Evolutionary conservation across 768 basidiomycete species (phyloP).

Genomic region (Neoboletus magnificus): DNA sequence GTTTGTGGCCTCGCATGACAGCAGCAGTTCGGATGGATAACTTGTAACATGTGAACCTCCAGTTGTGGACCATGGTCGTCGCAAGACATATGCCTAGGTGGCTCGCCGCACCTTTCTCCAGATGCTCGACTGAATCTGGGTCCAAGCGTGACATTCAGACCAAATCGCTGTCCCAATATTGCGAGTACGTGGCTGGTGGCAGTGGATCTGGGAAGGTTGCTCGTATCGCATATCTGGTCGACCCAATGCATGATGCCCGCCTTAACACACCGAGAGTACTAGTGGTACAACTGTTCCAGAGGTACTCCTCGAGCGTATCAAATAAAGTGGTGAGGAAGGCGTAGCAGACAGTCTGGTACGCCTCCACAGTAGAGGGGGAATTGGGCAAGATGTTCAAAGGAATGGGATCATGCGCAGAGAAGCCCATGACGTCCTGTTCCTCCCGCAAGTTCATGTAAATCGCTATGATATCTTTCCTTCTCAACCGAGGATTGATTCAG

Average conservation of each 20-base stretch:
- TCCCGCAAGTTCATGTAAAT: background rate
- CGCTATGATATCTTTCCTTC: background rate
- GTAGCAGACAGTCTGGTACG: background rate
- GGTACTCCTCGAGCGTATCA: background rate
- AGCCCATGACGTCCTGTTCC: background rate
- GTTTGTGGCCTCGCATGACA: background rate
- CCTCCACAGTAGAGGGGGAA: background rate
- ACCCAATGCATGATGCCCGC: background rate
- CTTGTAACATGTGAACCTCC: background rate
- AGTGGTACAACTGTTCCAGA: background rate
- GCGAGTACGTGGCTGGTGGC: background rate
- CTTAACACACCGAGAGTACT: background rate
- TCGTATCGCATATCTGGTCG: background rate
- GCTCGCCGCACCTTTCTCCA: background rate
- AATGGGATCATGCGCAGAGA: background rate
- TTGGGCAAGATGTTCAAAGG: background rate
- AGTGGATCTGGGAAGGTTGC: background rate
- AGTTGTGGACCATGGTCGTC: background rate
- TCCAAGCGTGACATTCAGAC: background rate
- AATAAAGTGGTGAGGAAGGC: constrained; percentile 9
- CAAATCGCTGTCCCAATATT: background rate
- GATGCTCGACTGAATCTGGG: background rate
- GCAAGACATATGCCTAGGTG: background rate
- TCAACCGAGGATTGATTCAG: background rate
- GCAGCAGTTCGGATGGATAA: background rate